Conservation (phyloP, 495 filamentous ascomycete species). For the Annulohypoxylon nitens region DNA sequence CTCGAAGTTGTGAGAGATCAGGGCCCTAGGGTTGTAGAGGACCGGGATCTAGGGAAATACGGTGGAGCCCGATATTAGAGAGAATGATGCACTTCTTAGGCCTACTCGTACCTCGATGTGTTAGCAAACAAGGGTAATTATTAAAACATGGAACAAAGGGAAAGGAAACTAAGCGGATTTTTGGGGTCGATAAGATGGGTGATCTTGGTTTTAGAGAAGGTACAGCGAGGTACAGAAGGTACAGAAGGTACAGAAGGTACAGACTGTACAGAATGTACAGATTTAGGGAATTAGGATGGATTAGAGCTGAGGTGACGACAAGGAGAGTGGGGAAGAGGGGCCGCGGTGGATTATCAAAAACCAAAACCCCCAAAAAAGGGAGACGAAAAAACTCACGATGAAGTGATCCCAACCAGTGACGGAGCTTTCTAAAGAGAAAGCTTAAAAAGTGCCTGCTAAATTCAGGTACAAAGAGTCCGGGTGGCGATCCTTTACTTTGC, state of each 20-base stretch:
- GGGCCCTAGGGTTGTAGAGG: constrained; percentile 43
- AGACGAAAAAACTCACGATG: constrained; percentile 63
- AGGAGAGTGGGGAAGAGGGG: constrained; percentile 50
- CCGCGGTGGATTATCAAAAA: constrained; percentile 48
- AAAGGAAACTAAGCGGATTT: constrained; percentile 8
- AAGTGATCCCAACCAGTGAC: constrained; percentile 58
- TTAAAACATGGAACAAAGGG: constrained; percentile 26
- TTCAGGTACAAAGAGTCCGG: constrained; percentile 53
- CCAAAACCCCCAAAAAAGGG: constrained; percentile 50
- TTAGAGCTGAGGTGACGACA: constrained; percentile 49
- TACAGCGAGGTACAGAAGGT: background rate
- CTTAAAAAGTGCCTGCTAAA: constrained; percentile 53
- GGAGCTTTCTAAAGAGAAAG: constrained; percentile 55
- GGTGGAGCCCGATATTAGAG: constrained; percentile 49
- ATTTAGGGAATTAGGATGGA: constrained; percentile 3
- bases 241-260: too few species aligned
- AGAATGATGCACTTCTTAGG: constrained; percentile 55
- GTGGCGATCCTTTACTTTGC: constrained; percentile 47
- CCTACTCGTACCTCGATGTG: constrained; percentile 37
- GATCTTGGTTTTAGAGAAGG: constrained; percentile 29
- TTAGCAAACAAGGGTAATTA: constrained; percentile 35
- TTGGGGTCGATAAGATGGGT: constrained; percentile 24
- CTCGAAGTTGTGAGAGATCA: constrained; percentile 47
- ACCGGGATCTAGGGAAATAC: constrained; percentile 39
- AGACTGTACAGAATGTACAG: too few species aligned